Evolutionary conservation across 1,284 basidiomycete genomes (phyloP).

Genomic region (Pascua sp.): DNA sequence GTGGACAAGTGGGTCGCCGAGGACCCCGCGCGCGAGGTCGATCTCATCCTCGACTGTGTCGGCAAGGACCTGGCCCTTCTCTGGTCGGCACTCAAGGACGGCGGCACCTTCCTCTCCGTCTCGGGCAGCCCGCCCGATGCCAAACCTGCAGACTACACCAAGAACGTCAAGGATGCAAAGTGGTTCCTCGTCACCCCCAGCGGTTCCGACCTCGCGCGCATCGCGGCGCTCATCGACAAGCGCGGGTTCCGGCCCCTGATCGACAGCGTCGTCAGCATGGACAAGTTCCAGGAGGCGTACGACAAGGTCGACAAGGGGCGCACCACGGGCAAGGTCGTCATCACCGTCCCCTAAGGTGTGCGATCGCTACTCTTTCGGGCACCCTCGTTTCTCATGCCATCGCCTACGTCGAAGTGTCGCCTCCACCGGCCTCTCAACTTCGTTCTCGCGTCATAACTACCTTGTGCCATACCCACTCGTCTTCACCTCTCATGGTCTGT

Average conservation of each 20-base stretch:
- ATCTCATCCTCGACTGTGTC: constrained; percentile 14
- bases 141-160: constrained; percentile 2
- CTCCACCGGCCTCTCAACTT: too few relatives aligned
- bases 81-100: constrained; percentile 11
- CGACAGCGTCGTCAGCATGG: constrained; percentile 16
- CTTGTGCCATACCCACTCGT: too few relatives aligned
- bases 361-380: too few relatives aligned
- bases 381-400: too few relatives aligned
- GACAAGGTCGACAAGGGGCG: constrained; percentile 10
- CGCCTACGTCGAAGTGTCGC: too few relatives aligned
- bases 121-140: constrained; percentile 3
- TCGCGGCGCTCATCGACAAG: constrained; percentile 5
- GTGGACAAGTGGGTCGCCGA: constrained; percentile 1
- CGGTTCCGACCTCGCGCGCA: constrained; percentile 9
- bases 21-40: not conserved
- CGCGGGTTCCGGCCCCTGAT: constrained; percentile 9
- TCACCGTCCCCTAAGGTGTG: constrained; percentile 2
- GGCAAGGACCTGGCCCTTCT: constrained; percentile 3
- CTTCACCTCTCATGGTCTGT: too few relatives aligned
- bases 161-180: not conserved
- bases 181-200: constrained; percentile 20
- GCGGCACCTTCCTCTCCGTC: constrained; percentile 10
- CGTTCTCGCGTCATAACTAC: too few relatives aligned
- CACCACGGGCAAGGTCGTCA: constrained; percentile 15
- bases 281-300: constrained; percentile 8